A percentile compares a stretch with the other conserved stretches of the same genome.
Conservation (phyloP, 495 filamentous ascomycete genomes). For the Xylaria bambusicola region DNA sequence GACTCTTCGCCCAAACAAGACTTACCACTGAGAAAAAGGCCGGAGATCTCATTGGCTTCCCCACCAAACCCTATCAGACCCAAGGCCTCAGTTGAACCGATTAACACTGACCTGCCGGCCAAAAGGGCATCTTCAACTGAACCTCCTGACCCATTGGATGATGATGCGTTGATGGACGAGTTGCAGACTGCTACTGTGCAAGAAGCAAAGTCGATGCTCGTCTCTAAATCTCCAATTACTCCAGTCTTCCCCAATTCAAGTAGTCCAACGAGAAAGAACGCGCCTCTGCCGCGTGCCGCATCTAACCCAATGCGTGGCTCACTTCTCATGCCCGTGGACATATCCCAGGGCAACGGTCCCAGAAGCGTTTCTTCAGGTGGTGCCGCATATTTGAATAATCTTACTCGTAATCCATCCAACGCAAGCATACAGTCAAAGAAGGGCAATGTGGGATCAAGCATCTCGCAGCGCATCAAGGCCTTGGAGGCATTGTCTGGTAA, state of each 20-base stretch:
- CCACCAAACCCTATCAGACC: conserved; percentile 42
- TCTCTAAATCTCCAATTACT: conserved; percentile 81
- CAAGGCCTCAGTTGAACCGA: conserved; percentile 55
- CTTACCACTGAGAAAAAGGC: conserved; percentile 13
- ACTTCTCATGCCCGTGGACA: conserved; percentile 42
- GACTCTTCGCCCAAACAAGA: conserved; percentile 4
- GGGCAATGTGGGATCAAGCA: conserved; percentile 80
- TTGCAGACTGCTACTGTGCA: conserved; percentile 79
- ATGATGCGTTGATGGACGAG: conserved; percentile 90
- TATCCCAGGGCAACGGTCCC: conserved; percentile 33
- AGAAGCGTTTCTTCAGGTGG: conserved; percentile 51
- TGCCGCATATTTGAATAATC: conserved; percentile 47
- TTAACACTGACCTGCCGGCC: conserved; percentile 47
- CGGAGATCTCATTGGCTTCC: conserved; percentile 22
- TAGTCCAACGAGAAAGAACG: conserved; percentile 35
- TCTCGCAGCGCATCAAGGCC: conserved; percentile 87
- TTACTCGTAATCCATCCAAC: conserved; percentile 44
- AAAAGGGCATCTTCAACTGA: conserved; percentile 59
- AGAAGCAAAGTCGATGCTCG: conserved; percentile 78
- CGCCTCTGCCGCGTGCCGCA: conserved; percentile 41
- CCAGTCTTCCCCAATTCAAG: conserved; percentile 56
- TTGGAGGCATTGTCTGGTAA: conserved; percentile 69
- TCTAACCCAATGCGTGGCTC: conserved; percentile 51
- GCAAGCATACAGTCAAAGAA: conserved; percentile 63
- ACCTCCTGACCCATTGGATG: conserved; percentile 62